Conservation (phyloP, 1,284 basidiomycete species). For the Tylopilus orsonianus region DNA sequence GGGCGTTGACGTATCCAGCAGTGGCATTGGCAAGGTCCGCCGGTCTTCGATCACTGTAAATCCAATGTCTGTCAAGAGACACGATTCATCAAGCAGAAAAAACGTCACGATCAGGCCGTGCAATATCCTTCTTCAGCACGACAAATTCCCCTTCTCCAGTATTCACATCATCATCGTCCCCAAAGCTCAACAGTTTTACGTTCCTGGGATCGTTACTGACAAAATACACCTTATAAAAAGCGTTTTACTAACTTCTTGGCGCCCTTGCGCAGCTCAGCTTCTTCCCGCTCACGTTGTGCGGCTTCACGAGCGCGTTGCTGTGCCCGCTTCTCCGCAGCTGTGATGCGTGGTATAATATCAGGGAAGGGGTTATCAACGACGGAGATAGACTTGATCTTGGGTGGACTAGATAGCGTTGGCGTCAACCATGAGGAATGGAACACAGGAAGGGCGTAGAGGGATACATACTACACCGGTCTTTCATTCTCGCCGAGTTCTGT, state of each 20-base stretch:
- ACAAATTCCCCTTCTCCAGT: conserved; percentile 51
- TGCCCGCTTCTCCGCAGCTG: conserved; percentile 82
- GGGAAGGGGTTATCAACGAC: conserved; percentile 93
- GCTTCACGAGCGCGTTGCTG: conserved; percentile 80
- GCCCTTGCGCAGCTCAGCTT: conserved; percentile 67
- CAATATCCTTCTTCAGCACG: conserved; percentile 71
- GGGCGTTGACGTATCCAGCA: conserved; percentile 23
- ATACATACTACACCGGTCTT: conserved; percentile 79
- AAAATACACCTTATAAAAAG: too few relatives aligned
- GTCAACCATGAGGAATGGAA: conserved; percentile 4
- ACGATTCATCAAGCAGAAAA: not conserved
- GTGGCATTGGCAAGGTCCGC: conserved; percentile 22
- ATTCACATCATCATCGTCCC: conserved; percentile 65
- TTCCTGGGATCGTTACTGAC: conserved; percentile 69
- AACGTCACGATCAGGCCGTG: conserved; percentile 70
- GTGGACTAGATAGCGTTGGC: conserved; percentile 57
- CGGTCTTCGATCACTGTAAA: conserved; percentile 54
- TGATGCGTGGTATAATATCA: conserved; percentile 96
- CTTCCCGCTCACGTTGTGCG: conserved; percentile 75
- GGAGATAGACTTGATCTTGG: conserved; percentile 81
- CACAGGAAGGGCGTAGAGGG: not conserved
- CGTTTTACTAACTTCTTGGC: conserved; percentile 73
- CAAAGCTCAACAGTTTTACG: conserved; percentile 85
- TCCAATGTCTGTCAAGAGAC: conserved; percentile 1
- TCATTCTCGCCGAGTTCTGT: conserved; percentile 82